Evolutionary conservation across 177 flowering plant genomes (phyloP), one percentile per base, ranked within the genome.

Genomic region (Vitis hybrid): DNA sequence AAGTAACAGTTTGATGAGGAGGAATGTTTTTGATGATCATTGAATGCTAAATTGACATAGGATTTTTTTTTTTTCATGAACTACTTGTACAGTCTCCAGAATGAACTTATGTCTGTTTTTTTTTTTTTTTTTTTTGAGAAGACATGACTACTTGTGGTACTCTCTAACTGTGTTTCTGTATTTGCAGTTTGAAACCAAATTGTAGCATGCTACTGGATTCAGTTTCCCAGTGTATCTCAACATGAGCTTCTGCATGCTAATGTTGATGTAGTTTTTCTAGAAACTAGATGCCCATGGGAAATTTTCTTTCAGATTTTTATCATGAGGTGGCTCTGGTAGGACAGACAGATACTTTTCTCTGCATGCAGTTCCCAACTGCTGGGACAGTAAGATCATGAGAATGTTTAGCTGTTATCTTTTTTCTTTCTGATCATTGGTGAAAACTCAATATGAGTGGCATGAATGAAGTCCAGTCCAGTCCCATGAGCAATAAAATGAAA

Each of bases 401-500:
- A 48, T 32, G 65, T 60, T 14, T 70, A 55, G 46, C 69, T 72
- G 69, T 65, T 51, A 15, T 27, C 18, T 10, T 7, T 11, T 30
- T 53, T 12, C 9, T 57, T 2, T 11, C 10, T 56, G 30, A 53
- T 65, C 61, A 61, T 65, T 68, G 65, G 66, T 74, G 76, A 71
- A 27, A 77, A 59, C 52, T 21, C n/a, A 64, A 15, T 9, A 70
- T 71, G 77, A 80, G 75, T 65, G 67, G 74, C 41, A 60, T n/a
- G 64, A 64, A 72, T 65, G 76, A 73, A 66, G 74, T 73, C 35
- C 63, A 21, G 21, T 75, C 82, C 3, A 54, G 18, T 46, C 73
- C 72, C 18, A 24, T 52, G 60, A 61, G 70, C 21, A 76, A 69
- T 74, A 77, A 60, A 58, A 69, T 71, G 74, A 77, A 72, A 80